Evolutionary conservation across 106 monocot species (phyloP).

Genomic region (Alisma plantagoaquatica): DNA sequence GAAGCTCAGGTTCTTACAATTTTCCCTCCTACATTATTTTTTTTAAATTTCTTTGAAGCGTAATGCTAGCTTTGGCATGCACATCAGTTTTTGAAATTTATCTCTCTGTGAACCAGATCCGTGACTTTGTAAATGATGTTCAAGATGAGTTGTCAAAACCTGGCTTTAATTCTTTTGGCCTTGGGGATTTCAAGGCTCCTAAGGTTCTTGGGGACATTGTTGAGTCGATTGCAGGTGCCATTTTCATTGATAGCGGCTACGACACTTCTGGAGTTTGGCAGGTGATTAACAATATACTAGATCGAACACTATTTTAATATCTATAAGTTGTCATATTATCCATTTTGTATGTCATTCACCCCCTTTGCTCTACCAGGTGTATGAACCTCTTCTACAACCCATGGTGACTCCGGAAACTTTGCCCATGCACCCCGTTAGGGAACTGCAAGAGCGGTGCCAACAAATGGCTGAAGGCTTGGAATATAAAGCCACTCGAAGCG

Average conservation of each 20-base stretch:
- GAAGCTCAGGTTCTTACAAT: constrained; percentile 82
- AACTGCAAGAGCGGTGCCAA: constrained; percentile 95
- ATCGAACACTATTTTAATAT: too few relatives aligned
- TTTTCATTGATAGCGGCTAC: constrained; percentile 65
- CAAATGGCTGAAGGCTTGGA: constrained; percentile 89
- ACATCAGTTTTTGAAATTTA: background rate
- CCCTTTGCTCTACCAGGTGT: constrained; percentile 71
- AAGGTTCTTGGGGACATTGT: constrained; percentile 98
- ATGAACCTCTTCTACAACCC: constrained; percentile 83
- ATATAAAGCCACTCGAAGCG: constrained; percentile 67
- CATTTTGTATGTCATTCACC: too few relatives aligned
- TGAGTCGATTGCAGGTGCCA: constrained; percentile 92
- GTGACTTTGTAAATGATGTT: constrained; percentile 95
- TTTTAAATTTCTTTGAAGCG: too few relatives aligned
- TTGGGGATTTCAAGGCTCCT: constrained; percentile 97
- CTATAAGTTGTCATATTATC: too few relatives aligned
- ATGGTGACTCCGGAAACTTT: constrained; percentile 96
- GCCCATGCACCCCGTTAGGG: constrained; percentile 94
- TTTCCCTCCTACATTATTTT: background rate
- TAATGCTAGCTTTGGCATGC: background rate
- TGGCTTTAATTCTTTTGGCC: constrained; percentile 88
- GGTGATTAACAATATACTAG: too few relatives aligned
- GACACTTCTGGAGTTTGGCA: constrained; percentile 75
- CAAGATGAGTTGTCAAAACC: constrained; percentile 75
- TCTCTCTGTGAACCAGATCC: constrained; percentile 31